These are phyloP conservation scores for Pigoraptor vietnamica DNA, from an alignment of 78 protist species.

Conservation along the genomic window DNA sequence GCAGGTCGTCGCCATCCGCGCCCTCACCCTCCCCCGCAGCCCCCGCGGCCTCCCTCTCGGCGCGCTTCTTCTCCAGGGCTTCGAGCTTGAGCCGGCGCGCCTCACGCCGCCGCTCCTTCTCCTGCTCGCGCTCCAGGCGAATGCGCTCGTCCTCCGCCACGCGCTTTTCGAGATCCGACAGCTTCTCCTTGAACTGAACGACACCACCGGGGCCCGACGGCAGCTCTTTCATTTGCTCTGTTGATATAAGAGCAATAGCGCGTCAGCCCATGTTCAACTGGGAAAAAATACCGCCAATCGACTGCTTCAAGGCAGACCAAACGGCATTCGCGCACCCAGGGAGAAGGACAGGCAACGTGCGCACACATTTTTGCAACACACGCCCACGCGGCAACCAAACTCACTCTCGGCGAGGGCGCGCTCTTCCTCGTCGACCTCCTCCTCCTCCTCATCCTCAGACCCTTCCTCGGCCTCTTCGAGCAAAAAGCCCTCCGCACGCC, in stretches of 20 bases:
- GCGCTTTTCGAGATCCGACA: background rate
- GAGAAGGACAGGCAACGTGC: too few species aligned
- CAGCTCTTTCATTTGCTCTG: background rate
- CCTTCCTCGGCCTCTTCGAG: background rate
- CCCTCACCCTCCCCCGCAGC: background rate
- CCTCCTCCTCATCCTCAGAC: background rate
- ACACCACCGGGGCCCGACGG: background rate
- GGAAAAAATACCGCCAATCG: too few species aligned
- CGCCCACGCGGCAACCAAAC: background rate
- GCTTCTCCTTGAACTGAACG: background rate
- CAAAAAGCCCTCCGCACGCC: background rate
- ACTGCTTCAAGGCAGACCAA: too few species aligned
- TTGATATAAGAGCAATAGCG: background rate
- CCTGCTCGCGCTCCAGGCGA: background rate
- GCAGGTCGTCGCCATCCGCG: background rate
- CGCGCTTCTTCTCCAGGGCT: background rate
- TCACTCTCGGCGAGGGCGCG: background rate
- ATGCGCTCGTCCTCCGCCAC: background rate
- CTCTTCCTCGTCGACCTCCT: background rate
- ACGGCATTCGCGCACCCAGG: too few species aligned
- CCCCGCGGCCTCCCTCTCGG: background rate
- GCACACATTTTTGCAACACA: too few species aligned
- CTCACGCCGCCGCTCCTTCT: background rate
- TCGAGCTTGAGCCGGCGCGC: background rate
- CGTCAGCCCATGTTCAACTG: background rate